phyloP scores from a whole-genome alignment of 2,329 filamentous ascomycete genomes.

The Triangularia setosa region DNA sequence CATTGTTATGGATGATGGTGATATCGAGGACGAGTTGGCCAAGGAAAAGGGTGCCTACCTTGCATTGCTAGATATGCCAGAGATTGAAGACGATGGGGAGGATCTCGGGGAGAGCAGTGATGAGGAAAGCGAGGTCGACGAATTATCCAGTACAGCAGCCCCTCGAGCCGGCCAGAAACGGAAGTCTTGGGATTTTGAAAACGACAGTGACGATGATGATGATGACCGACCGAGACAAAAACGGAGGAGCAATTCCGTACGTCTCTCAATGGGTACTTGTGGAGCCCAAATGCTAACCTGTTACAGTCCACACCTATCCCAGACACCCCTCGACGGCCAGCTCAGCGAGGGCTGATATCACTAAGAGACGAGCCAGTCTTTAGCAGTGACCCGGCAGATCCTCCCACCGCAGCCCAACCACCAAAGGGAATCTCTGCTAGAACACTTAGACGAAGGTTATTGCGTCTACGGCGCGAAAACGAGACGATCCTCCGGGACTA shows the following conservation, averaged over 20 bases:
- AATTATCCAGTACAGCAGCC: conserved; percentile 39
- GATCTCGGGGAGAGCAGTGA: conserved; percentile 57
- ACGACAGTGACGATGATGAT: conserved; percentile 65
- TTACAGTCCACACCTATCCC: conserved; percentile 62
- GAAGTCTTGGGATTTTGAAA: conserved; percentile 71
- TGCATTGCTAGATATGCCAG: conserved; percentile 85
- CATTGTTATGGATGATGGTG: conserved; percentile 92
- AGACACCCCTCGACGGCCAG: conserved; percentile 58
- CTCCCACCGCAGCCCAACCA: conserved; percentile 56
- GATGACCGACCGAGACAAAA: conserved; percentile 74
- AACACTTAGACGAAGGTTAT: conserved; percentile 66
- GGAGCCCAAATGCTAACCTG: conserved; percentile 32
- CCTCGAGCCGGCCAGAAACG: conserved; percentile 61
- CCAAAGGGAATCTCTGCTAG: conserved; percentile 65
- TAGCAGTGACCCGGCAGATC: conserved; percentile 47
- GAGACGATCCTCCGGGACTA: conserved; percentile 74
- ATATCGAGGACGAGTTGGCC: conserved; percentile 78
- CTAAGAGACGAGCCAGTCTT: conserved; percentile 45
- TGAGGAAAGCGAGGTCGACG: conserved; percentile 51
- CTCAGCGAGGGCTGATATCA: conserved; percentile 57
- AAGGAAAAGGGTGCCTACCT: conserved; percentile 78
- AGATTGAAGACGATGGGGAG: conserved; percentile 71
- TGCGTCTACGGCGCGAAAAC: conserved; percentile 73
- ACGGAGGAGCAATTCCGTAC: conserved; percentile 82
- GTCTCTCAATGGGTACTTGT: conserved; percentile 28